phyloP scores from a whole-genome alignment of 1,284 basidiomycete species.

The Heterobasidion irregulare region DNA sequence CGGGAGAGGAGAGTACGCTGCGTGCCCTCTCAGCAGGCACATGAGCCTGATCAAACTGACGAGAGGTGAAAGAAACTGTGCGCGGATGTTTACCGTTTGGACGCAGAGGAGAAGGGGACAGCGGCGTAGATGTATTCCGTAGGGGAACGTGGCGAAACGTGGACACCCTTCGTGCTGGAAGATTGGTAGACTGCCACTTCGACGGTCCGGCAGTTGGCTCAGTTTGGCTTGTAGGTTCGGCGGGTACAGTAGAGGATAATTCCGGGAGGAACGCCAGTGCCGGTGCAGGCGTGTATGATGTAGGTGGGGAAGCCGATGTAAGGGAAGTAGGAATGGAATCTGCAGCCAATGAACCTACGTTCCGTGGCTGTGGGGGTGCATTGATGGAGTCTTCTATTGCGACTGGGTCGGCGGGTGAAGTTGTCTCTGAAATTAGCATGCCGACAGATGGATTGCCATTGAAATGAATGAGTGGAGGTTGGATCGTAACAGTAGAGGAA shows the following conservation, averaged over 20 bases:
- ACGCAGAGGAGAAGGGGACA: slow-evolving; percentile 34
- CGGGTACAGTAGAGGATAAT: not conserved
- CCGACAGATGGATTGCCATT: not conserved
- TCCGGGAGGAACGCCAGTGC: not conserved
- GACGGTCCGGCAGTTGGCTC: slow-evolving; percentile 13
- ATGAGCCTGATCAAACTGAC: slow-evolving; percentile 12
- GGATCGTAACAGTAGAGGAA: not conserved
- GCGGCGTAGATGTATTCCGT: slow-evolving; percentile 24
- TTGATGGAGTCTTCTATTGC: not conserved
- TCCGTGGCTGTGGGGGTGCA: not conserved
- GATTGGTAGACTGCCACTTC: not conserved
- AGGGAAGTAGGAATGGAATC: not conserved
- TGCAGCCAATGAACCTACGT: not conserved
- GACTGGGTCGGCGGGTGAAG: not conserved
- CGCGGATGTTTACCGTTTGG: slow-evolving; percentile 19
- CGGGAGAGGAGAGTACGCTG: slow-evolving; percentile 5
- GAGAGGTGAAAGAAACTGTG: slow-evolving; percentile 12
- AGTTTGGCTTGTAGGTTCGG: not conserved
- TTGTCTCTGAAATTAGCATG: not conserved
- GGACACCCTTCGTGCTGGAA: slow-evolving; percentile 32
- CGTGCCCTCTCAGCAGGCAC: slow-evolving; percentile 3
- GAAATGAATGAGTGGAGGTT: not conserved
- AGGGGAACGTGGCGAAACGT: slow-evolving; percentile 53
- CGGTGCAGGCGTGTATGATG: not conserved
- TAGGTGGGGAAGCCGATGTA: not conserved